Percentiles rank a stretch among this genome's conserved stretches.
Conservation (phyloP, 1,284 basidiomycete species). For the Ganoderma sinense region DNA sequence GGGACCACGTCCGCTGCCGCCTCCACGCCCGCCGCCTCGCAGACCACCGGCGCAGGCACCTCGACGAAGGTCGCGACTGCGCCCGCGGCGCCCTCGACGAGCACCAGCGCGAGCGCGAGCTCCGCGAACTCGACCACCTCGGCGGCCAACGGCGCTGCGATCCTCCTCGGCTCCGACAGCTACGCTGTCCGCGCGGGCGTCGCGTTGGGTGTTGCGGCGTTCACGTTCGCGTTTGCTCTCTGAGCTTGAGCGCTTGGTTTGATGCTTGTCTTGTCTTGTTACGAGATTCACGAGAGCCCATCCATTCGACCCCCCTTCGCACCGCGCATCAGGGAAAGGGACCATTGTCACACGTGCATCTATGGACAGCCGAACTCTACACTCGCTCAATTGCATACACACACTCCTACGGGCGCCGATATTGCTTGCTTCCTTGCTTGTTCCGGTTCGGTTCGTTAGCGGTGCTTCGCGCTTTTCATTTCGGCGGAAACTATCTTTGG, state of each 20-base stretch:
- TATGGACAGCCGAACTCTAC: background rate
- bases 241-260: constrained; percentile 5
- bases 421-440: background rate
- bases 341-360: background rate
- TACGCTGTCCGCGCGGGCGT: constrained; percentile 29
- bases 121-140: constrained; percentile 4
- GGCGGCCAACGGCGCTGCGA: constrained; percentile 19
- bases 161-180: constrained; percentile 25
- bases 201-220: constrained; percentile 32
- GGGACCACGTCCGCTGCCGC: background rate
- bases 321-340: background rate
- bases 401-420: background rate
- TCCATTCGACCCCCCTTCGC: background rate
- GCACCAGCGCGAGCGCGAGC: background rate
- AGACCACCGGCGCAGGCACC: background rate
- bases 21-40: background rate
- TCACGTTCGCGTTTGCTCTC: constrained; percentile 34
- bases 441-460: background rate
- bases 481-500: background rate
- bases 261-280: background rate
- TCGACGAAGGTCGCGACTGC: background rate
- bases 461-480: background rate
- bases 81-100: constrained; percentile 9
- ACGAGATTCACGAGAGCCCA: background rate
- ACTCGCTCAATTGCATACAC: background rate